These are phyloP conservation scores for Ceratocystis variospora DNA, from an alignment of 2,329 filamentous ascomycete species.

Conservation along the genomic window DNA sequence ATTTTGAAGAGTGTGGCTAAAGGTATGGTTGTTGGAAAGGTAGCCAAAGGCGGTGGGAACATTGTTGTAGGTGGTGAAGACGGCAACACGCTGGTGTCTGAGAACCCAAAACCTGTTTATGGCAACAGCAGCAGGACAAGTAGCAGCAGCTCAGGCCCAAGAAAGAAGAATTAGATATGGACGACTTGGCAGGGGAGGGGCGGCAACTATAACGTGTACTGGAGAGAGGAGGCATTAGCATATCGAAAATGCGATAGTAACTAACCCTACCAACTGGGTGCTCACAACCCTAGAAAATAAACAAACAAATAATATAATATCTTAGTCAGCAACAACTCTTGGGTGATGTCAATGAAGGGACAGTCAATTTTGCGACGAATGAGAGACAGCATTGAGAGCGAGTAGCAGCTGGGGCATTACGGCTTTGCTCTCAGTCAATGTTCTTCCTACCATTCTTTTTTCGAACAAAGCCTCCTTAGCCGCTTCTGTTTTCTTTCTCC, in stretches of 20 bases:
- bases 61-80: slow-evolving; percentile 54
- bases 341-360: background rate
- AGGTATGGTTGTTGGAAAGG: slow-evolving; percentile 81
- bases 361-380: background rate
- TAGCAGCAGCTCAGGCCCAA: slow-evolving; percentile 21
- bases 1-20: slow-evolving; percentile 92
- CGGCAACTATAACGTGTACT: too few species aligned
- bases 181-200: background rate
- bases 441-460: too few species aligned
- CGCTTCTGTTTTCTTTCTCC: background rate
- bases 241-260: too few species aligned
- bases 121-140: slow-evolving; percentile 23
- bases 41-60: slow-evolving; percentile 58
- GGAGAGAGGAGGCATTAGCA: too few species aligned
- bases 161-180: slow-evolving; percentile 24
- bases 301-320: background rate
- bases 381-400: background rate
- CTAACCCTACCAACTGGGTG: background rate
- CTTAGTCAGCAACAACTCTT: background rate
- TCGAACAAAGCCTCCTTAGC: too few species aligned
- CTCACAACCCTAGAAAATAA: background rate
- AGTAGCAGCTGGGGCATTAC: background rate
- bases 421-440: too few species aligned
- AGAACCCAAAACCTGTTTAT: slow-evolving; percentile 23
- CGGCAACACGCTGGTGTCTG: slow-evolving; percentile 22